Evolutionary conservation across 106 monocot genomes (phyloP), one percentile per base, ranked within the genome.

Genomic region (Posidonia australis): DNA sequence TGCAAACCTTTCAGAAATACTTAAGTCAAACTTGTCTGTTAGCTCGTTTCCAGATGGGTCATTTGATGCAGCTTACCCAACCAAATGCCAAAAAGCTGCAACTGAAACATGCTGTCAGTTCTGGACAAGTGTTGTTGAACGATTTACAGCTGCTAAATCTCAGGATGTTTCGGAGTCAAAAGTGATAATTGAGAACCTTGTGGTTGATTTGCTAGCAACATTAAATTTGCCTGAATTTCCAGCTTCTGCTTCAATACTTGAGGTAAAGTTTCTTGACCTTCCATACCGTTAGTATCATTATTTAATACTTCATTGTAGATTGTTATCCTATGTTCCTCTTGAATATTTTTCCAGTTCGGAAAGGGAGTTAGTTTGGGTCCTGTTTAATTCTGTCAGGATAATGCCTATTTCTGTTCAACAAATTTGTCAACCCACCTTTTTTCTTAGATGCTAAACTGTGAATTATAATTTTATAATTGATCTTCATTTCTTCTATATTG

Each of bases 181-280:
- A 77, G 46, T 72, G n/a, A 79, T 91, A 60, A 66, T 91, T 61
- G 98, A 98, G 65, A 98, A 88, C 52, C 80, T 98, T 64, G 87
- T 98, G 26, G 51, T 72, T 57, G 98, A 98, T 80, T 79, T 98
- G 58, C 77, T 98, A 17, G 82, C 83, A 69, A 91, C 91, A 12
- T 70, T 98, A 64, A 98, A 91, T 78, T 74, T 98, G 52, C 98
- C 98, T 1, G 98, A 98, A 61, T 98, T 85, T 81, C 98, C 91
- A 59, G 87, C 98, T 60, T 83, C 98, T 65, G 80, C 98, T 66
- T 45, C 80, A 54, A 85, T 91, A 70, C 85, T 98, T 46, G 91
- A 98, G 98, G 98, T 98, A 71, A 72, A 68, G 9, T 26, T 53
- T 51, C 58, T 66, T 45, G 13, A 28, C 24, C 52, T 72, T 18